phyloP scores from a whole-genome alignment of 805 yeast genomes.

The Grigorovia yakushimaensis region DNA sequence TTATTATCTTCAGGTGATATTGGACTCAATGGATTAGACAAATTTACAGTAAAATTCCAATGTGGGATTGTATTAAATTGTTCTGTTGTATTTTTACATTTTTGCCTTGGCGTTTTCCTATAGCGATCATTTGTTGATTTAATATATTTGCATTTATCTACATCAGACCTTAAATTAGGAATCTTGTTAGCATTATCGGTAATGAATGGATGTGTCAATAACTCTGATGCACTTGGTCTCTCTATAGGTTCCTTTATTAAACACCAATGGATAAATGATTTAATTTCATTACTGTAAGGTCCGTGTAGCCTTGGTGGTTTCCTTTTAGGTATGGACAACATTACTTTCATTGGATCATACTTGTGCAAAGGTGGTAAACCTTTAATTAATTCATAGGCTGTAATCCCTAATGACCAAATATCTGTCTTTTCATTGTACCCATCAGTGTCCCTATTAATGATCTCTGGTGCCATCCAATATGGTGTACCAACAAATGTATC shows the following conservation, averaged over 20 bases:
- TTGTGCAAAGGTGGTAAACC: conserved; percentile 77
- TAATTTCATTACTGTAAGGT: conserved; percentile 28
- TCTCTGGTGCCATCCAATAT: conserved; percentile 98
- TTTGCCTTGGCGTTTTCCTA: conserved; percentile 9
- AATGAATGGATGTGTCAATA: conserved; percentile 33
- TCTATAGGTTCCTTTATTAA: conserved; percentile 52
- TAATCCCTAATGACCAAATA: conserved; percentile 93
- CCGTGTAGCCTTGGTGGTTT: conserved; percentile 26
- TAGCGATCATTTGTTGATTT: conserved; percentile 15
- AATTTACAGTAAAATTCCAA: not conserved
- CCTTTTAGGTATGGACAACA: conserved; percentile 37
- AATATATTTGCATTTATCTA: conserved; percentile 27
- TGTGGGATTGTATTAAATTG: not conserved
- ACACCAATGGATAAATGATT: conserved; percentile 54
- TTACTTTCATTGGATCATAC: conserved; percentile 65
- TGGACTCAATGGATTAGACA: not conserved
- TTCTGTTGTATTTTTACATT: not conserved
- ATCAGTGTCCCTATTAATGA: conserved; percentile 36
- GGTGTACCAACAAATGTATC: conserved; percentile 92
- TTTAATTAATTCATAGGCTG: conserved; percentile 72
- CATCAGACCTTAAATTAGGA: conserved; percentile 33
- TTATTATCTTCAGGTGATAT: not conserved
- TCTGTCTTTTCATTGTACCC: conserved; percentile 86
- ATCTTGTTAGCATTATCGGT: conserved; percentile 13
- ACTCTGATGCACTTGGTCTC: conserved; percentile 51